Percentiles rank a stretch among this genome's conserved stretches.
phyloP scores from a whole-genome alignment of 2,329 filamentous ascomycete genomes.

The Lasiodiplodia gonubiensis region DNA sequence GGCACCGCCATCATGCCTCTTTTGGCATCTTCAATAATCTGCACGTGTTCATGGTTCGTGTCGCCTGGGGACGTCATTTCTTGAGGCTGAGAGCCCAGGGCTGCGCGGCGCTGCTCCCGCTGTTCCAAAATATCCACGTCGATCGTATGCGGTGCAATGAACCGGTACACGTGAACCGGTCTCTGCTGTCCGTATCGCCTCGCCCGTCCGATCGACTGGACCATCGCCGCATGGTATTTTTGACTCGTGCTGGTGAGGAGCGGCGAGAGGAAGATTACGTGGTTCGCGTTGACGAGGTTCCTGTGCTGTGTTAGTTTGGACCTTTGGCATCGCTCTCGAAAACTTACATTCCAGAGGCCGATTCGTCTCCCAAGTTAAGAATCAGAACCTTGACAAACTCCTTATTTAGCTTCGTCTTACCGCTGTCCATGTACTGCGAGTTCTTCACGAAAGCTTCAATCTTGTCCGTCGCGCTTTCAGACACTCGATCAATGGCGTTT shows the following conservation, averaged over 20 bases:
- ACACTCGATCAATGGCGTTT: constrained; percentile 44
- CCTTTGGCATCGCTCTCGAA: neutral
- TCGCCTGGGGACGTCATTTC: neutral
- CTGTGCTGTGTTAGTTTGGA: constrained; percentile 40
- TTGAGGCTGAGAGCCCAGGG: neutral
- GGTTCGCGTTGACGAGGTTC: constrained; percentile 68
- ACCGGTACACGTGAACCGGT: constrained; percentile 67
- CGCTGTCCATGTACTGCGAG: constrained; percentile 14
- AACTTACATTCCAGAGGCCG: constrained; percentile 57
- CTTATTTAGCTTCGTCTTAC: neutral
- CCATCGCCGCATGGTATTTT: constrained; percentile 64
- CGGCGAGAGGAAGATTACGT: constrained; percentile 68
- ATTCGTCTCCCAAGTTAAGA: constrained; percentile 61
- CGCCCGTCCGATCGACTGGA: constrained; percentile 67
- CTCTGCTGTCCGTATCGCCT: constrained; percentile 64
- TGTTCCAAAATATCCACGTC: constrained; percentile 56
- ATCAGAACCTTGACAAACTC: constrained; percentile 57
- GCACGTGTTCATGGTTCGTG: constrained; percentile 29
- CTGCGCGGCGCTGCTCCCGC: constrained; percentile 41
- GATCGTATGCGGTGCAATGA: constrained; percentile 78
- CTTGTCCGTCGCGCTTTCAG: constrained; percentile 1
- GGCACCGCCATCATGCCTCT: constrained; percentile 39
- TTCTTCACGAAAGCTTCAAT: constrained; percentile 10
- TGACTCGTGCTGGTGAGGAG: constrained; percentile 57
- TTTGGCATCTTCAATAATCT: constrained; percentile 32